These are phyloP conservation scores for Backusella luteola DNA, from an alignment of 192 early-diverging fungal genomes.

Conservation along the genomic window DNA sequence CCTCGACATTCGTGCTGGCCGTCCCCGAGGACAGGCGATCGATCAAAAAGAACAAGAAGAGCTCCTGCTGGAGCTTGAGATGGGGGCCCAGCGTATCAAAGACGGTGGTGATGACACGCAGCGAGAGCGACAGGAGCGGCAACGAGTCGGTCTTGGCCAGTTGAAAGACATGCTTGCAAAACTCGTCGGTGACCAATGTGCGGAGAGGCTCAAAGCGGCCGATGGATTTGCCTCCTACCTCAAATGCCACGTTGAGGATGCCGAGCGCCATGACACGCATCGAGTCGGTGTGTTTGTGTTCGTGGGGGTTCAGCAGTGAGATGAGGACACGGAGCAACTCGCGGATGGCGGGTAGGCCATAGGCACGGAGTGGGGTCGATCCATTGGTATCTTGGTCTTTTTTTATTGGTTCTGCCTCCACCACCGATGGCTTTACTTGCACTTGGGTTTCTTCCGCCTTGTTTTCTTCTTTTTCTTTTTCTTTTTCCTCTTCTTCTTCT, in stretches of 20 bases:
- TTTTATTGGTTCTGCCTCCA: not conserved
- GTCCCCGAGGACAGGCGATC: slow-evolving; percentile 48
- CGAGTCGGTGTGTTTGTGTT: slow-evolving; percentile 90
- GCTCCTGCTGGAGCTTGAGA: slow-evolving; percentile 78
- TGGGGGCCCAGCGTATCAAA: slow-evolving; percentile 67
- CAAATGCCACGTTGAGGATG: slow-evolving; percentile 84
- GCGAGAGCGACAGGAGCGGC: slow-evolving; percentile 56
- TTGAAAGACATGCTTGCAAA: slow-evolving; percentile 85
- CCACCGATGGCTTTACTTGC: not conserved
- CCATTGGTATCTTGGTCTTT: not conserved
- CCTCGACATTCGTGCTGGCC: slow-evolving; percentile 10
- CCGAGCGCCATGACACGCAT: slow-evolving; percentile 88
- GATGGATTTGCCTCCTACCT: slow-evolving; percentile 81
- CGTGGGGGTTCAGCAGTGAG: slow-evolving; percentile 85
- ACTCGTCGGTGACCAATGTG: slow-evolving; percentile 75
- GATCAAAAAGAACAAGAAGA: slow-evolving; percentile 64
- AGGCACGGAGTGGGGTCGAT: slow-evolving; percentile 36
- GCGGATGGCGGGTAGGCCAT: slow-evolving; percentile 83
- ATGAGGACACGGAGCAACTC: slow-evolving; percentile 91
- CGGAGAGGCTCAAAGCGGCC: slow-evolving; percentile 58
- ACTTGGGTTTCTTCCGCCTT: not conserved
- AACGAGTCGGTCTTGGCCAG: slow-evolving; percentile 55
- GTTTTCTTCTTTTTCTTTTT: not conserved
- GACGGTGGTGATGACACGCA: slow-evolving; percentile 65
- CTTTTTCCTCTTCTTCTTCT: not conserved